These are phyloP conservation scores for Penicillium maclennaniae DNA, from an alignment of 495 filamentous ascomycete genomes.

Conservation along the genomic window DNA sequence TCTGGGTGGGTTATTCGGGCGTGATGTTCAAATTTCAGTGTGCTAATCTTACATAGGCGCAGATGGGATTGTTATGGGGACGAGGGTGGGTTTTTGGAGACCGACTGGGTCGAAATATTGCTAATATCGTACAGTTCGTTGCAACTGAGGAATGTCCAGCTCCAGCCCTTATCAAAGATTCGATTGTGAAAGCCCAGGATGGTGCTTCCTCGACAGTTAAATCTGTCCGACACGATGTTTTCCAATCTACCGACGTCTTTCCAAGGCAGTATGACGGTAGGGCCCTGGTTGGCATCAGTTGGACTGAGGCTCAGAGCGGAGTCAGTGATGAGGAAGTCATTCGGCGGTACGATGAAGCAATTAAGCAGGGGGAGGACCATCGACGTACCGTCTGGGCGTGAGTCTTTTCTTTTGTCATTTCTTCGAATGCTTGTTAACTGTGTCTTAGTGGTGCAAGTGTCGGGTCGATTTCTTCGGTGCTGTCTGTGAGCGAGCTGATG, in stretches of 20 bases:
- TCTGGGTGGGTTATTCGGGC: conserved; percentile 39
- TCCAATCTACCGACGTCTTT: conserved; percentile 26
- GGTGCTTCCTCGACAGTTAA: conserved; percentile 24
- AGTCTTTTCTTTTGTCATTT: conserved; percentile 1
- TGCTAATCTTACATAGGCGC: conserved; percentile 31
- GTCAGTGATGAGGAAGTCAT: conserved; percentile 20
- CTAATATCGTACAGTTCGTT: conserved; percentile 18
- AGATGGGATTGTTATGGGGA: conserved; percentile 62
- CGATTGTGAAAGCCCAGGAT: conserved; percentile 18
- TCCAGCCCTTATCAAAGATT: conserved; percentile 17
- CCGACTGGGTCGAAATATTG: neutral
- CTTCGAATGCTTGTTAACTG: neutral
- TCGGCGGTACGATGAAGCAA: conserved; percentile 23
- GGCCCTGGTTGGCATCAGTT: conserved; percentile 22
- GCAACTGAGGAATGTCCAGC: conserved; percentile 23
- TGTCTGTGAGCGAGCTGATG: conserved; percentile 17
- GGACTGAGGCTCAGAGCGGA: conserved; percentile 13
- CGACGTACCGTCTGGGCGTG: conserved; percentile 27
- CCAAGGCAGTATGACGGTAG: conserved; percentile 26
- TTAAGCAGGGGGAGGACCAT: conserved; percentile 12
- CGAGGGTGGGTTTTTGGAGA: conserved; percentile 31
- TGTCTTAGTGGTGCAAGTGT: conserved; percentile 19
- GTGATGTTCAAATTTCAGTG: neutral
- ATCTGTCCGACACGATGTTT: conserved; percentile 18
- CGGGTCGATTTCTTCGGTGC: conserved; percentile 16